These are phyloP conservation scores for Westerdykella sp. DNA, from an alignment of 2,329 filamentous ascomycete genomes.

Conservation along the genomic window DNA sequence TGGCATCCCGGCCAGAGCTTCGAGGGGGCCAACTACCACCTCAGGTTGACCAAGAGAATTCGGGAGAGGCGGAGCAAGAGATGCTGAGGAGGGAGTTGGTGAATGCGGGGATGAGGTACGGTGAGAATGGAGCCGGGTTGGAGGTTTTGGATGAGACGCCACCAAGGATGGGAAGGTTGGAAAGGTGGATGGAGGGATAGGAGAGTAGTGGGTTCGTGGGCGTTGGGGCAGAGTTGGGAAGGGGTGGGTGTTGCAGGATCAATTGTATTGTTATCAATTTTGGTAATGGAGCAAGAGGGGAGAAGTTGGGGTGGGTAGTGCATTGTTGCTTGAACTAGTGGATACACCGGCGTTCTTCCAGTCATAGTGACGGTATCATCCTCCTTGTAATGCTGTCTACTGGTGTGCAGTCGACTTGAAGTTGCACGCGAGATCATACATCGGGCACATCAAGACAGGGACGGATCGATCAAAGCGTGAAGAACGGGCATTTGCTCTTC, in stretches of 20 bases:
- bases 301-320: neutral
- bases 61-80: conserved; percentile 18
- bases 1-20: conserved; percentile 2
- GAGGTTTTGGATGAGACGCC: conserved; percentile 34
- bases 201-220: neutral
- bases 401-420: too few relatives aligned
- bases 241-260: too few relatives aligned
- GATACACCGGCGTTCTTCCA: neutral
- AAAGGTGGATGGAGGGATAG: conserved; percentile 16
- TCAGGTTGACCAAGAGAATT: conserved; percentile 32
- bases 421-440: too few relatives aligned
- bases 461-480: too few relatives aligned
- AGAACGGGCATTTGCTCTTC: too few relatives aligned
- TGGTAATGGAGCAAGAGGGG: too few relatives aligned
- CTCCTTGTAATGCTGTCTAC: too few relatives aligned
- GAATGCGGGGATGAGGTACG: conserved; percentile 16
- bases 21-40: conserved; percentile 11
- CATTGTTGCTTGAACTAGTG: neutral
- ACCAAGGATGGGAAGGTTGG: conserved; percentile 29
- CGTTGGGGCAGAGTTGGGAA: neutral
- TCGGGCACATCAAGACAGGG: too few relatives aligned
- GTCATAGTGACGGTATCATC: too few relatives aligned
- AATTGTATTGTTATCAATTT: too few relatives aligned
- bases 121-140: conserved; percentile 10
- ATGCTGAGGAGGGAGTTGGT: conserved; percentile 24